Percentiles rank a stretch among this genome's conserved stretches.
phyloP scores from a whole-genome alignment of 1,284 basidiomycete genomes.

The Kalmanozyma brasiliensis region DNA sequence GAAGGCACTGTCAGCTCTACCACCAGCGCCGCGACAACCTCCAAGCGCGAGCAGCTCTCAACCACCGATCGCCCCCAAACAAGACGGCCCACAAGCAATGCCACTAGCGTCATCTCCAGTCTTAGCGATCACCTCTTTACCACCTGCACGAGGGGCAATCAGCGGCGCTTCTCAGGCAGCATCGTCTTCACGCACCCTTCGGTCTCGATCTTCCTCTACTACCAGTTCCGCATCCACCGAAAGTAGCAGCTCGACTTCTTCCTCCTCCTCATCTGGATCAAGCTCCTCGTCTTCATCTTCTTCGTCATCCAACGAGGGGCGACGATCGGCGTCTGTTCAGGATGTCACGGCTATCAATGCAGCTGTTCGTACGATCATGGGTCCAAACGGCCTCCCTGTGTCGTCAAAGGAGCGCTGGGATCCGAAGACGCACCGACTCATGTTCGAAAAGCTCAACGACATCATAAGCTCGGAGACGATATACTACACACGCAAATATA shows the following conservation, averaged over 20 bases:
- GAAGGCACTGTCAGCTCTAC: slow-evolving; percentile 7
- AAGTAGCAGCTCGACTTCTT: slow-evolving; percentile 5
- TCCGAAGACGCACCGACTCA: slow-evolving; percentile 36
- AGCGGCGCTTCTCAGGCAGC: too few relatives aligned
- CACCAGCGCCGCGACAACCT: too few relatives aligned
- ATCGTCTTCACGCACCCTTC: slow-evolving; percentile 1
- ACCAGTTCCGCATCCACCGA: slow-evolving; percentile 13
- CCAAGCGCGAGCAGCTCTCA: too few relatives aligned
- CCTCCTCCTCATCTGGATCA: slow-evolving; percentile 8
- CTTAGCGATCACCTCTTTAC: not conserved
- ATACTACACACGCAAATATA: slow-evolving; percentile 37
- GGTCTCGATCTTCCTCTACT: slow-evolving; percentile 10
- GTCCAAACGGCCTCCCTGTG: slow-evolving; percentile 28
- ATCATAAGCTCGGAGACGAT: slow-evolving; percentile 36
- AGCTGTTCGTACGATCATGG: slow-evolving; percentile 23
- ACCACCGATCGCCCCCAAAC: not conserved
- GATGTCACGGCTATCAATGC: slow-evolving; percentile 35
- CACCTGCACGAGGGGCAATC: not conserved
- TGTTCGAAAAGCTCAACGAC: slow-evolving; percentile 50
- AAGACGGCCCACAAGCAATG: not conserved
- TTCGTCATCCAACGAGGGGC: slow-evolving; percentile 7
- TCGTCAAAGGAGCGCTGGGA: slow-evolving; percentile 45
- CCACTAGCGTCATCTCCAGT: not conserved
- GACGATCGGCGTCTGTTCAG: slow-evolving; percentile 33
- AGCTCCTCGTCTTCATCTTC: slow-evolving; percentile 10